A percentile compares a stretch with the other conserved stretches of the same genome.
phyloP scores from a whole-genome alignment of 805 yeast species.

The Saturnispora silvae region DNA sequence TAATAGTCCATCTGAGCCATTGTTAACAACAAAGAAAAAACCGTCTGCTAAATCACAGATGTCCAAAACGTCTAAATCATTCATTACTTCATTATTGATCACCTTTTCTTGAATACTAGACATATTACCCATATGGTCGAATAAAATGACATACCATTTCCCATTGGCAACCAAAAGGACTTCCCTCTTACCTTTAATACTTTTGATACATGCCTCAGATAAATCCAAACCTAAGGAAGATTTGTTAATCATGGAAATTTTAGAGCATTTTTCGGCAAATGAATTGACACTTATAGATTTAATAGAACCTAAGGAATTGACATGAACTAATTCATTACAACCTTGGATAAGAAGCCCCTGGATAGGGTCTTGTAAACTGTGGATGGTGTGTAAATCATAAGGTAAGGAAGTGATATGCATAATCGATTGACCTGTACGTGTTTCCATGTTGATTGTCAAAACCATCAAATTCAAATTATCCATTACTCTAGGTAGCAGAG shows the following conservation, averaged over 20 bases:
- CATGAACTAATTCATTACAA: slow-evolving; percentile 63
- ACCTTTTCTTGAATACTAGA: too few species aligned
- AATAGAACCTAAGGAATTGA: slow-evolving; percentile 66
- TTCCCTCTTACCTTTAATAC: slow-evolving; percentile 24
- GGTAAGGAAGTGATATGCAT: slow-evolving; percentile 58
- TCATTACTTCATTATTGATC: slow-evolving; percentile 20
- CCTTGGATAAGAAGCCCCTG: slow-evolving; percentile 67
- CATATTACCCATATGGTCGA: slow-evolving; percentile 29
- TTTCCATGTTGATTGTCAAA: slow-evolving; percentile 53
- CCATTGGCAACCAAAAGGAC: slow-evolving; percentile 37
- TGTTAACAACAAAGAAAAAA: slow-evolving; percentile 48
- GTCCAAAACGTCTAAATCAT: slow-evolving; percentile 16
- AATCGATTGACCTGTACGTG: slow-evolving; percentile 54
- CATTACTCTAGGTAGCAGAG: slow-evolving; percentile 46
- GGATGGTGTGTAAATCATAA: slow-evolving; percentile 54
- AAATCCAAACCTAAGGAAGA: slow-evolving; percentile 40
- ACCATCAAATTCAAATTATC: slow-evolving; percentile 57
- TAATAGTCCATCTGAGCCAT: slow-evolving; percentile 48
- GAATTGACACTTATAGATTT: slow-evolving; percentile 55
- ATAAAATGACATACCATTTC: slow-evolving; percentile 26
- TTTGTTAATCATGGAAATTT: slow-evolving; percentile 35
- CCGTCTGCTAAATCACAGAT: slow-evolving; percentile 32
- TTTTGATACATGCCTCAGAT: slow-evolving; percentile 38
- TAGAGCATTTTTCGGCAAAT: slow-evolving; percentile 34
- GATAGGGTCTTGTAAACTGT: slow-evolving; percentile 55